These are phyloP conservation scores for Ustilago tritici DNA, from an alignment of 1,284 basidiomycete species.

Conservation along the genomic window DNA sequence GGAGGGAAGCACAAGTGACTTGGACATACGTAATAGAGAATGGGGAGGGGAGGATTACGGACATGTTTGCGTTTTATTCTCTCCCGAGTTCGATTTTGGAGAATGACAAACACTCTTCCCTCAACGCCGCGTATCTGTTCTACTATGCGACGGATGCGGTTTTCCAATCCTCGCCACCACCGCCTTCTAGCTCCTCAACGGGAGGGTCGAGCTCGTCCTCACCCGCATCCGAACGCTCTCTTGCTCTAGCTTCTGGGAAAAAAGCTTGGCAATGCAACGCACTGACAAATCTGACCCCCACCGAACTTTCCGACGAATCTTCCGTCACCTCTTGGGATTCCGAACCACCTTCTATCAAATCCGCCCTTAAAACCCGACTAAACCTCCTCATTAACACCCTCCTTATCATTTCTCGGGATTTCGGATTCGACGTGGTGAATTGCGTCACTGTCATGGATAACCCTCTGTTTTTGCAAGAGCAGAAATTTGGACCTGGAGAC, in stretches of 20 bases:
- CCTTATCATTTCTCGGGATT: slow-evolving; percentile 80
- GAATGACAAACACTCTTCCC: slow-evolving; percentile 73
- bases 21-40: slow-evolving; percentile 99
- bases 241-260: slow-evolving; percentile 27
- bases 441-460: slow-evolving; percentile 96
- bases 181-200: not conserved
- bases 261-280: slow-evolving; percentile 49
- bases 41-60: slow-evolving; percentile 84
- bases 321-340: slow-evolving; percentile 46
- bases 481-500: slow-evolving; percentile 88
- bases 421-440: slow-evolving; percentile 95
- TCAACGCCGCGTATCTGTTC: slow-evolving; percentile 92
- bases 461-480: slow-evolving; percentile 80
- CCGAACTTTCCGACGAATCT: slow-evolving; percentile 58
- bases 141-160: slow-evolving; percentile 77
- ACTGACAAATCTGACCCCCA: slow-evolving; percentile 48
- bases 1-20: slow-evolving; percentile 80
- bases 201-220: slow-evolving; percentile 16
- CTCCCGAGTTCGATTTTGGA: slow-evolving; percentile 89
- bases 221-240: slow-evolving; percentile 26
- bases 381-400: slow-evolving; percentile 81
- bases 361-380: slow-evolving; percentile 78
- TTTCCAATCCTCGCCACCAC: slow-evolving; percentile 20
- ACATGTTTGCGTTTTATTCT: slow-evolving; percentile 96
- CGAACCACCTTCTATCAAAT: slow-evolving; percentile 75